Evolutionary conservation across 1,139 yeast species (phyloP), one percentile per base, ranked within the genome.

Genomic region (Kluyveromyces sp.): DNA sequence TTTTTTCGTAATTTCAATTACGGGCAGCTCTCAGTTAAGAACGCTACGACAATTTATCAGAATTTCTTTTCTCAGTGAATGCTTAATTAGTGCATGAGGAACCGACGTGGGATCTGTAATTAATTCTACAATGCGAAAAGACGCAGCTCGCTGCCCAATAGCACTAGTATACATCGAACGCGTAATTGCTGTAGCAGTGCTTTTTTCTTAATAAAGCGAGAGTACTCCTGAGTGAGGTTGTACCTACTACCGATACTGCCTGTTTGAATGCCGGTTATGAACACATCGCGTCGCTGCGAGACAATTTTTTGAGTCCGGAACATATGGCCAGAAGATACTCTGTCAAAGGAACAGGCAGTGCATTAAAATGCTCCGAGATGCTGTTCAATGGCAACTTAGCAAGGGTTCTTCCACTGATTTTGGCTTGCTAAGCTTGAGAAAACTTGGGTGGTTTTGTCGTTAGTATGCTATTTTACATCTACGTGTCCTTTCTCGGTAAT

Each of bases 381-480:
- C 61, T 56, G 4, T 47, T 36, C 29, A 60, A 41, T 3, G 65
- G 62, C 8, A 61, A 32, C 41, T 59, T 60, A 18, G 58, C 46
- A 8, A 58, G 44, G 0, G 52, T 51, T 43, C 65, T 53, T 4
- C 65, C 65, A 46, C 64, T 61, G 9, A 58, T 39, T 8, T 50
- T 36, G 12, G 46, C 39, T 3, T 36, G 32, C 56, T 53, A 32
- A 15, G 31, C 12, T 15, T 35, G 9, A 17, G 3, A 16, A 9
- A 22, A 22, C 13, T n/a, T 16, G 12, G 8, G 19, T 9, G 35
- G 26, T 2, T 9, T 9, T 15, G 12, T 15, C 6, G 36, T 33
- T 33, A 33, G 36, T 33, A 33, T 19, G 7, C 11, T 3, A 4
- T 16, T 33, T 19, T 16, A 22, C 8, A 22, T 22, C 26, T 22